Evolutionary conservation across 2,329 filamentous ascomycete species (phyloP).

Genomic region (Ophiocordyceps australis): DNA sequence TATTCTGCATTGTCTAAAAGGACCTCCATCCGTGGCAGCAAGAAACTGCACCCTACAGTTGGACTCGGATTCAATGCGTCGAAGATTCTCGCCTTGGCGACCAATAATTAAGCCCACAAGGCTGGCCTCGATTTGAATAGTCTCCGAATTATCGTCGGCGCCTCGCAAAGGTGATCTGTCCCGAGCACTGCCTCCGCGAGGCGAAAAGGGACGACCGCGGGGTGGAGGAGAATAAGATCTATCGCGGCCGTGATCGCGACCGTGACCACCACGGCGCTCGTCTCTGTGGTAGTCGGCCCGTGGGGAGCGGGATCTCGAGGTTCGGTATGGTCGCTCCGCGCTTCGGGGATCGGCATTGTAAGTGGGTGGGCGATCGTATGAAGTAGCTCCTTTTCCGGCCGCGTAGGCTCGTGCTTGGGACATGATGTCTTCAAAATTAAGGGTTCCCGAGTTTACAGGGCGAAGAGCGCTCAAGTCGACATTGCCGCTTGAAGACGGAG

Average conservation of each 20-base stretch:
- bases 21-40: constrained; percentile 54
- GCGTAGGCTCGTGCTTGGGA: constrained; percentile 72
- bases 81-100: constrained; percentile 73
- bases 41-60: constrained; percentile 78
- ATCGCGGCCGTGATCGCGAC: constrained; percentile 33
- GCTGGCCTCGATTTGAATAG: constrained; percentile 71
- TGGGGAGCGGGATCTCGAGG: constrained; percentile 58
- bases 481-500: constrained; percentile 55
- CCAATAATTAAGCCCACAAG: constrained; percentile 84
- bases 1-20: constrained; percentile 72
- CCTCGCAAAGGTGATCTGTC: constrained; percentile 40
- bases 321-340: constrained; percentile 34
- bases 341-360: constrained; percentile 19
- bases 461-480: constrained; percentile 67
- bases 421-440: constrained; percentile 70
- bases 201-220: constrained; percentile 39
- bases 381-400: constrained; percentile 54
- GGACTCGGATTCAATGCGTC: constrained; percentile 68
- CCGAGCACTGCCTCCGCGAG: constrained; percentile 31
- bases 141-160: constrained; percentile 55
- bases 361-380: constrained; percentile 37
- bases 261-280: constrained; percentile 50
- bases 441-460: constrained; percentile 61
- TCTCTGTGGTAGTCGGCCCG: constrained; percentile 60
- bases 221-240: constrained; percentile 54